phyloP scores from a whole-genome alignment of 2,329 filamentous ascomycete species.

The Falciphora oryzae region DNA sequence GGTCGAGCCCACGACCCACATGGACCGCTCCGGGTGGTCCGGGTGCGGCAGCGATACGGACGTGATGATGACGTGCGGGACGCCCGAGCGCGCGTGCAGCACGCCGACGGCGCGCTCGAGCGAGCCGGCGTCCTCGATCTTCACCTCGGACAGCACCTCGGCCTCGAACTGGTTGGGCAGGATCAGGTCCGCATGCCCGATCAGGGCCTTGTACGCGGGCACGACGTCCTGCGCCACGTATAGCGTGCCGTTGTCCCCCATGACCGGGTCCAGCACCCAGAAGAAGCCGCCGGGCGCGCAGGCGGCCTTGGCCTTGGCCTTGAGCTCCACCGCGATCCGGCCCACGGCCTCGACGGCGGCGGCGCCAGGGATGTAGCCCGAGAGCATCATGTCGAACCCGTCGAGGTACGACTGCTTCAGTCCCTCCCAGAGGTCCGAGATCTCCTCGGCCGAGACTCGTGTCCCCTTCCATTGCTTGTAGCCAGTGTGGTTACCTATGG shows the following conservation, averaged over 20 bases:
- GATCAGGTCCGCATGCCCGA: constrained; percentile 82
- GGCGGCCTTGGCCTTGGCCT: constrained; percentile 52
- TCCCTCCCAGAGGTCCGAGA: constrained; percentile 77
- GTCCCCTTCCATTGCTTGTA: constrained; percentile 87
- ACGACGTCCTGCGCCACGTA: constrained; percentile 92
- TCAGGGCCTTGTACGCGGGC: constrained; percentile 76
- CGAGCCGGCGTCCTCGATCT: constrained; percentile 68
- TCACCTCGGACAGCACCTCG: constrained; percentile 83
- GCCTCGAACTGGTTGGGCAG: constrained; percentile 97
- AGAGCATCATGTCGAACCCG: constrained; percentile 89
- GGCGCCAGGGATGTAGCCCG: constrained; percentile 88
- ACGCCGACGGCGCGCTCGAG: constrained; percentile 69
- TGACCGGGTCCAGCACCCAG: constrained; percentile 96
- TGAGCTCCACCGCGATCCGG: constrained; percentile 74
- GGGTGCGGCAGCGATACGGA: constrained; percentile 66
- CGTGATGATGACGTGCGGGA: constrained; percentile 90
- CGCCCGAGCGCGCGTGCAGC: constrained; percentile 67
- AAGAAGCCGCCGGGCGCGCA: constrained; percentile 70
- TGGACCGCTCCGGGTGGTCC: constrained; percentile 41
- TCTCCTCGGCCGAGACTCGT: constrained; percentile 73
- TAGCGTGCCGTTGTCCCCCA: constrained; percentile 90
- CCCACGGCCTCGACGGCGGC: constrained; percentile 80
- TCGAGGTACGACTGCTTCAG: constrained; percentile 78
- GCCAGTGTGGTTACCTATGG: constrained; percentile 87
- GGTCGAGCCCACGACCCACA: constrained; percentile 74